Evolutionary conservation across 129 eudicot species (phyloP).

Genomic region (Daucus carota): DNA sequence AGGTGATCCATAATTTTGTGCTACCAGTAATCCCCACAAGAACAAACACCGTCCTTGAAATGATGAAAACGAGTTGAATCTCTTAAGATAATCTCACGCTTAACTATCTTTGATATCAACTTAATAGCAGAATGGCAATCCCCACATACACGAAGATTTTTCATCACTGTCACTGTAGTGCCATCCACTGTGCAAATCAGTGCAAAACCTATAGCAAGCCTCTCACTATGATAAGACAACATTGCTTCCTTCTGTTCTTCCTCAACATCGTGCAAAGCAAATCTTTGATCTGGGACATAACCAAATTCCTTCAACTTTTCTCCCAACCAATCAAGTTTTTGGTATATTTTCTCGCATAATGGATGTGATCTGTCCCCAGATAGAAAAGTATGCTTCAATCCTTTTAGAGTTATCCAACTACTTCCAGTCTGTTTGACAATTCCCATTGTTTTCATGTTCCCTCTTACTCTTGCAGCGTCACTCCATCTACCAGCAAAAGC

Average conservation of each 20-base stretch:
- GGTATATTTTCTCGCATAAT: conserved; percentile 22
- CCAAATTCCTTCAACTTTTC: conserved; percentile 41
- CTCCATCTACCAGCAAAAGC: conserved; percentile 67
- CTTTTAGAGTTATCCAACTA: conserved; percentile 57
- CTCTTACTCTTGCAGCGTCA: conserved; percentile 63
- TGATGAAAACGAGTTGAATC: conserved; percentile 52
- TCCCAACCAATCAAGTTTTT: conserved; percentile 38
- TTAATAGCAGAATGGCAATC: conserved; percentile 59
- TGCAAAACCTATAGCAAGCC: conserved; percentile 48
- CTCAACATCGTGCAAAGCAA: conserved; percentile 47
- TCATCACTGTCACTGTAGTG: conserved; percentile 43
- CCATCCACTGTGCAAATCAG: conserved; percentile 33
- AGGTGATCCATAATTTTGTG: background rate
- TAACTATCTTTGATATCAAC: conserved; percentile 41
- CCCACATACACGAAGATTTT: conserved; percentile 54
- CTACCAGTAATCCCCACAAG: conserved; percentile 14
- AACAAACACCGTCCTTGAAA: conserved; percentile 6
- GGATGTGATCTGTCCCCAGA: conserved; percentile 50
- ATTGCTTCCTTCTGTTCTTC: conserved; percentile 48
- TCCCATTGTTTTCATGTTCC: conserved; percentile 46
- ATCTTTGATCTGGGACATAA: conserved; percentile 37
- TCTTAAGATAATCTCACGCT: conserved; percentile 41
- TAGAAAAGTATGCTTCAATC: conserved; percentile 33
- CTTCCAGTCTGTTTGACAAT: conserved; percentile 43
- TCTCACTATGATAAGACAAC: conserved; percentile 44